Conservation (phyloP, 192 early-diverging fungal genomes). For the Dissophora ornata region DNA sequence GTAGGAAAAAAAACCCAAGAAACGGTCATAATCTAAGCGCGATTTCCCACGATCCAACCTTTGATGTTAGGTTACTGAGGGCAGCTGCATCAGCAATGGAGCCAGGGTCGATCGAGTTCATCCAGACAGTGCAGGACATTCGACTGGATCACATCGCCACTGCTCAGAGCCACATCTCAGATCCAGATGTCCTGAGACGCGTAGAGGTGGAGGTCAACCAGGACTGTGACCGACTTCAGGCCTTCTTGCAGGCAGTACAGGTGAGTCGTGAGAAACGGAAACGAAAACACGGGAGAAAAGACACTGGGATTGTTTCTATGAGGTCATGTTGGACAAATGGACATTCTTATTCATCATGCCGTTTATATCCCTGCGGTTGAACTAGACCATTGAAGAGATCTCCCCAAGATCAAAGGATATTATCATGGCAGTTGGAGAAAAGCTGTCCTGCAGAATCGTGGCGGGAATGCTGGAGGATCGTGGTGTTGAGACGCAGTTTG, state of each 20-base stretch:
- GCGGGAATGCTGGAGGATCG: slow-evolving; percentile 81
- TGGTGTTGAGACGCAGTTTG: slow-evolving; percentile 86
- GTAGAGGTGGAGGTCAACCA: slow-evolving; percentile 71
- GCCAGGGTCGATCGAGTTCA: slow-evolving; percentile 70
- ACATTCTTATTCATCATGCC: too few species aligned
- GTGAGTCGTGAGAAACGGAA: too few species aligned
- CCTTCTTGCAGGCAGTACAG: slow-evolving; percentile 90
- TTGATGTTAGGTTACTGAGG: slow-evolving; percentile 68
- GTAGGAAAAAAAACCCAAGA: not conserved
- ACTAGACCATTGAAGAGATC: slow-evolving; percentile 90
- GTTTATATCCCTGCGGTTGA: not conserved
- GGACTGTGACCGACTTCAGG: slow-evolving; percentile 80
- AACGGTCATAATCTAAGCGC: too few species aligned
- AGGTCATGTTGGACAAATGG: too few species aligned
- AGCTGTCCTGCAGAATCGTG: slow-evolving; percentile 90
- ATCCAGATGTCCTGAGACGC: slow-evolving; percentile 59
- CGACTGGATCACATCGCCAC: slow-evolving; percentile 81
- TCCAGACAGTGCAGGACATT: slow-evolving; percentile 86
- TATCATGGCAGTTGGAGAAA: slow-evolving; percentile 94
- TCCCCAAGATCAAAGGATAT: slow-evolving; percentile 94
- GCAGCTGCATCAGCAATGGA: slow-evolving; percentile 79
- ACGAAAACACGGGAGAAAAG: too few species aligned
- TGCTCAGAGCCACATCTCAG: slow-evolving; percentile 63
- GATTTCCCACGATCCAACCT: too few species aligned
- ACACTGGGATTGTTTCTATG: too few species aligned